Conservation (phyloP, 805 yeast genomes). For the Diddensiella santjacobensis region DNA sequence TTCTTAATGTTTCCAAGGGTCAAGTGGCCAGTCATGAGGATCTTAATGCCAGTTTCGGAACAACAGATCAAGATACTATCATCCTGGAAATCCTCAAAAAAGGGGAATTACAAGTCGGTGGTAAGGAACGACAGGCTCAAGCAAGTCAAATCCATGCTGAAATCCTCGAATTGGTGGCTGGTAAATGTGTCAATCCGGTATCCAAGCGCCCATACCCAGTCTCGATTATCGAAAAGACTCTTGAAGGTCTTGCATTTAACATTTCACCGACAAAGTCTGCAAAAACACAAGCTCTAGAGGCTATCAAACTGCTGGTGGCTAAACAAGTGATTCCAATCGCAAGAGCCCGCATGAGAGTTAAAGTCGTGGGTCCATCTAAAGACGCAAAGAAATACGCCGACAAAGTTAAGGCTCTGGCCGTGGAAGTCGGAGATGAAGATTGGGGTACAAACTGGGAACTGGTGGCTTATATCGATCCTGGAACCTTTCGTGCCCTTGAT, state of each 20-base stretch:
- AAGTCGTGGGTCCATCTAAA: slow-evolving; percentile 49
- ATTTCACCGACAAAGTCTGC: slow-evolving; percentile 69
- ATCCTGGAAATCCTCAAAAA: slow-evolving; percentile 77
- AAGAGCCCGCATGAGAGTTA: slow-evolving; percentile 88
- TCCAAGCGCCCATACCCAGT: slow-evolving; percentile 91
- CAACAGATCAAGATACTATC: slow-evolving; percentile 69
- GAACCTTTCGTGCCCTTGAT: slow-evolving; percentile 67
- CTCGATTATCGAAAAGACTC: slow-evolving; percentile 84
- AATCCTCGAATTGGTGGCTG: slow-evolving; percentile 74
- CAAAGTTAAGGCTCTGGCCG: slow-evolving; percentile 41
- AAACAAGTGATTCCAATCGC: slow-evolving; percentile 88
- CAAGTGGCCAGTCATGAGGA: slow-evolving; percentile 88
- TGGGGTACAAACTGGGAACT: slow-evolving; percentile 48
- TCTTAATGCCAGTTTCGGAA: slow-evolving; percentile 64
- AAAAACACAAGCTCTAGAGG: slow-evolving; percentile 87
- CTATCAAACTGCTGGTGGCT: slow-evolving; percentile 70
- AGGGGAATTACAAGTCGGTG: slow-evolving; percentile 93
- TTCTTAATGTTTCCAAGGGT: slow-evolving; percentile 89
- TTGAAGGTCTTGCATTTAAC: slow-evolving; percentile 72
- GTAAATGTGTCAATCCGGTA: slow-evolving; percentile 88
- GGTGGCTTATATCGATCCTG: slow-evolving; percentile 79
- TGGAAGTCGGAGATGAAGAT: slow-evolving; percentile 42
- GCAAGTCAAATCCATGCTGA: slow-evolving; percentile 73
- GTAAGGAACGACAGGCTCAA: slow-evolving; percentile 82
- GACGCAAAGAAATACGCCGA: slow-evolving; percentile 50